These are phyloP conservation scores for Ascochyta rabiei DNA, from an alignment of 2,329 filamentous ascomycete genomes.

Conservation along the genomic window DNA sequence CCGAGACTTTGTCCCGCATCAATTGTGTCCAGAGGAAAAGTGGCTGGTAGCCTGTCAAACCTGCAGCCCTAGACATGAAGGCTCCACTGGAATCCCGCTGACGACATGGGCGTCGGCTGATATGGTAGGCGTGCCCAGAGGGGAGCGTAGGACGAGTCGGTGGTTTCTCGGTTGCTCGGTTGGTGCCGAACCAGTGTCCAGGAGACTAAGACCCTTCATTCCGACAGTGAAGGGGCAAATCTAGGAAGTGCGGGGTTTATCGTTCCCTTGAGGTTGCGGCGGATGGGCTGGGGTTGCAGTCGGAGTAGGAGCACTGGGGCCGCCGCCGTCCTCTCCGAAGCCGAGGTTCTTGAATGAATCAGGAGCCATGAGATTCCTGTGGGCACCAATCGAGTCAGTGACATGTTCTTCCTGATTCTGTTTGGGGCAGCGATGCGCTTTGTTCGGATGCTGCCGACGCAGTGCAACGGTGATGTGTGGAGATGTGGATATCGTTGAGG, in stretches of 20 bases:
- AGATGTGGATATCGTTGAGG: constrained; percentile 20
- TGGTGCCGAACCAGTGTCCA: constrained; percentile 34
- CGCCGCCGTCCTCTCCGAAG: constrained; percentile 63
- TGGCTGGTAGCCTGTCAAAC: constrained; percentile 36
- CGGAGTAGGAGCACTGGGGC: constrained; percentile 16
- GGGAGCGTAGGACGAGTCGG: constrained; percentile 12
- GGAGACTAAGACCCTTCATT: constrained; percentile 28
- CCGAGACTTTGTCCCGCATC: not conserved
- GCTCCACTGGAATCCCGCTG: constrained; percentile 1
- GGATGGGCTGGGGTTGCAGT: constrained; percentile 37
- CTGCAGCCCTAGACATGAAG: constrained; percentile 17
- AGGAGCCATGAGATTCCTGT: constrained; percentile 87
- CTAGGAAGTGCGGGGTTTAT: constrained; percentile 35
- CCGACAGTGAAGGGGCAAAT: constrained; percentile 17
- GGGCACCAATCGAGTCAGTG: constrained; percentile 27
- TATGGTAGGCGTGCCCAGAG: constrained; percentile 10
- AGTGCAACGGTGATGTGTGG: constrained; percentile 31
- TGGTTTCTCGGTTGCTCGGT: constrained; percentile 36
- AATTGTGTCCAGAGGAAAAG: not conserved
- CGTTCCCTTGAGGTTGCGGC: constrained; percentile 29
- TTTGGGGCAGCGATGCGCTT: constrained; percentile 17
- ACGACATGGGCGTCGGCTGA: constrained; percentile 14
- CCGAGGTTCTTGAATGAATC: constrained; percentile 96
- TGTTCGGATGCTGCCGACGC: constrained; percentile 33
- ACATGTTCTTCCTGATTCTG: constrained; percentile 9